phyloP scores from a whole-genome alignment of 2,329 filamentous ascomycete genomes.

The Penicillium paneum region DNA sequence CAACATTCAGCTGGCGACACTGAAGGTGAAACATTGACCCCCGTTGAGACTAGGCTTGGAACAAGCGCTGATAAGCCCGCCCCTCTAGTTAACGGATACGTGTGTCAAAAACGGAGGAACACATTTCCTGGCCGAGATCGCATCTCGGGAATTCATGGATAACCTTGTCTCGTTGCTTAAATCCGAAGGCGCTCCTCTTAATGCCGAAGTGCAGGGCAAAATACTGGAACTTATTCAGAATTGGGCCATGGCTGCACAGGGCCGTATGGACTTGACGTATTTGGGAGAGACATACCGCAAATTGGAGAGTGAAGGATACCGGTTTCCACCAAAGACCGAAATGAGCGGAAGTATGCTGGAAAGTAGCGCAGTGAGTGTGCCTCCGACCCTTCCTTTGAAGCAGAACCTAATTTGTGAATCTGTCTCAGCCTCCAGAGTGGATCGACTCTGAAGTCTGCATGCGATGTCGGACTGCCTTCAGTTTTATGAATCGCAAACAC shows the following conservation, averaged over 20 bases:
- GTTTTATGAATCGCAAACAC: conserved; percentile 97
- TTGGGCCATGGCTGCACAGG: conserved; percentile 88
- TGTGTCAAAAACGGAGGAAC: conserved; percentile 97
- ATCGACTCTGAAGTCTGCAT: conserved; percentile 97
- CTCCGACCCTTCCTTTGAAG: neutral
- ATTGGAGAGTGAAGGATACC: conserved; percentile 79
- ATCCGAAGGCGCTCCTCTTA: conserved; percentile 70
- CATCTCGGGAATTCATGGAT: conserved; percentile 97
- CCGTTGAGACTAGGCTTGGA: conserved; percentile 58
- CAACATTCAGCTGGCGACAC: conserved; percentile 90
- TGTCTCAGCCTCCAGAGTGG: conserved; percentile 83
- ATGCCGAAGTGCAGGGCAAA: conserved; percentile 80
- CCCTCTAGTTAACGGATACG: conserved; percentile 77
- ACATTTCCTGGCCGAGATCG: conserved; percentile 93
- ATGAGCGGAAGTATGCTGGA: conserved; percentile 98
- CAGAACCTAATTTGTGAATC: conserved; percentile 10
- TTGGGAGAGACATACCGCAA: conserved; percentile 82
- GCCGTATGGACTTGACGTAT: conserved; percentile 76
- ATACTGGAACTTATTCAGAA: conserved; percentile 91
- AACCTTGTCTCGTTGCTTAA: conserved; percentile 88
- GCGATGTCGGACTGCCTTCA: conserved; percentile 92
- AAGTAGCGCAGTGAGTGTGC: conserved; percentile 75
- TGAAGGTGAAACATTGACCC: conserved; percentile 72
- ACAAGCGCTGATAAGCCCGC: conserved; percentile 55
- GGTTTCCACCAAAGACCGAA: conserved; percentile 80